phyloP scores from a whole-genome alignment of 2,329 filamentous ascomycete species.

The Tolypocladium inflatum region DNA sequence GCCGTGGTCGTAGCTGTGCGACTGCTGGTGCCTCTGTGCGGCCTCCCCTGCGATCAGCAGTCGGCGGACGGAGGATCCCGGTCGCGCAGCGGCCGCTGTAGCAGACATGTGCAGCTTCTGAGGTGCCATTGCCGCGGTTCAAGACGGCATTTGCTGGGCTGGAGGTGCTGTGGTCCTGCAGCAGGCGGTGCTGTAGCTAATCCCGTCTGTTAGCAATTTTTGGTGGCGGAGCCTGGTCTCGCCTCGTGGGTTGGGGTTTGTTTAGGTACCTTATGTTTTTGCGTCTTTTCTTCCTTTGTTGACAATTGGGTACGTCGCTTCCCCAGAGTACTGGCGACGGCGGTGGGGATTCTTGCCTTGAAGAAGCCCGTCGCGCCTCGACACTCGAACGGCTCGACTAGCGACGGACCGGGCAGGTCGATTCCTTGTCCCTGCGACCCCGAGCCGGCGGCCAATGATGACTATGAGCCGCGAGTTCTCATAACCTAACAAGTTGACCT shows the following conservation, averaged over 20 bases:
- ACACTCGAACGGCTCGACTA: neutral
- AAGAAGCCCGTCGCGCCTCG: neutral
- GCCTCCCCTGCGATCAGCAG: neutral
- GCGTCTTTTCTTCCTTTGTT: neutral
- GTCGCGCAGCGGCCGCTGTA: neutral
- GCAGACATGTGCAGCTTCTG: conserved; percentile 1
- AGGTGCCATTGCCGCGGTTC: conserved; percentile 3
- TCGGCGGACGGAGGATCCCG: neutral
- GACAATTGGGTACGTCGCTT: neutral
- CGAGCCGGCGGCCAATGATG: neutral
- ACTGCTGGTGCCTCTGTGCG: neutral
- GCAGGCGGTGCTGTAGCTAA: neutral
- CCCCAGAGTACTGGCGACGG: neutral
- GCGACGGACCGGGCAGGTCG: conserved; percentile 4
- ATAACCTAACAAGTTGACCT: neutral
- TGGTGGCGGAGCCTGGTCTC: neutral
- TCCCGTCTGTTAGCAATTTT: neutral
- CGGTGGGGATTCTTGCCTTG: neutral
- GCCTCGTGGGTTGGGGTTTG: neutral
- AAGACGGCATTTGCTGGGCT: neutral
- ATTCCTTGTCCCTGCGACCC: neutral
- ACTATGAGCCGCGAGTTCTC: neutral
- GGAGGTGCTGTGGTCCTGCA: neutral
- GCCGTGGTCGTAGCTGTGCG: neutral
- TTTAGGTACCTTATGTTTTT: neutral